phyloP scores from a whole-genome alignment of 169 alveolate genomes.

The Plasmodium inui region DNA sequence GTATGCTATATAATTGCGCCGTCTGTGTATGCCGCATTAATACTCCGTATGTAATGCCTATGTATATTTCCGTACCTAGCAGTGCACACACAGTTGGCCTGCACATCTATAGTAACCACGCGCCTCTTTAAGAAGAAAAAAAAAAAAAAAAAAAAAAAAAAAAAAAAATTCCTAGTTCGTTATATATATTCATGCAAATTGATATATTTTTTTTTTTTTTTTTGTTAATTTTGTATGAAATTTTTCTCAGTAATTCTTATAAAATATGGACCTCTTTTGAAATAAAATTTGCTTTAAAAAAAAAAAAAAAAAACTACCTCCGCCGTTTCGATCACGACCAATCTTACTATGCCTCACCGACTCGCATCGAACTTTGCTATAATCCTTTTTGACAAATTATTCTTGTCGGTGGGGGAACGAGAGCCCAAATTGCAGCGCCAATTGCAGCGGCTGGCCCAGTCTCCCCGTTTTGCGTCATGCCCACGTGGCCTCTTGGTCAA shows the following conservation, averaged over 20 bases:
- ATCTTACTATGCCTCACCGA: background rate
- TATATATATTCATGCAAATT: background rate
- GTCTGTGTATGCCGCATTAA: no score
- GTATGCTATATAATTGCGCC: no score
- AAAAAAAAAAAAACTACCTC: background rate
- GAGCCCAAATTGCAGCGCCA: background rate
- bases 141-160: background rate
- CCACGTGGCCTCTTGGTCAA: background rate
- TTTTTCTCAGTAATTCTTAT: background rate
- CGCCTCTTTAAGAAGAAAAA: background rate
- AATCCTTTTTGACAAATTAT: background rate
- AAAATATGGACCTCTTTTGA: background rate
- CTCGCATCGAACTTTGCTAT: background rate
- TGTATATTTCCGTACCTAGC: background rate
- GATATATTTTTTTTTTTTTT: slow-evolving; percentile 17
- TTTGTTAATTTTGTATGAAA: slow-evolving; percentile 39
- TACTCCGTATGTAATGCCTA: background rate
- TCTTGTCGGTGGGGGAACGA: background rate
- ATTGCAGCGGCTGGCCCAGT: background rate
- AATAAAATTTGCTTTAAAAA: background rate
- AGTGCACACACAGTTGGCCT: background rate
- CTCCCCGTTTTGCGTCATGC: background rate
- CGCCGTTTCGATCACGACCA: background rate
- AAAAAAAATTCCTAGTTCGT: background rate
- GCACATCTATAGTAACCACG: background rate